Conservation (phyloP, 345 rosid genomes). For the Schrenkiella parvula region DNA sequence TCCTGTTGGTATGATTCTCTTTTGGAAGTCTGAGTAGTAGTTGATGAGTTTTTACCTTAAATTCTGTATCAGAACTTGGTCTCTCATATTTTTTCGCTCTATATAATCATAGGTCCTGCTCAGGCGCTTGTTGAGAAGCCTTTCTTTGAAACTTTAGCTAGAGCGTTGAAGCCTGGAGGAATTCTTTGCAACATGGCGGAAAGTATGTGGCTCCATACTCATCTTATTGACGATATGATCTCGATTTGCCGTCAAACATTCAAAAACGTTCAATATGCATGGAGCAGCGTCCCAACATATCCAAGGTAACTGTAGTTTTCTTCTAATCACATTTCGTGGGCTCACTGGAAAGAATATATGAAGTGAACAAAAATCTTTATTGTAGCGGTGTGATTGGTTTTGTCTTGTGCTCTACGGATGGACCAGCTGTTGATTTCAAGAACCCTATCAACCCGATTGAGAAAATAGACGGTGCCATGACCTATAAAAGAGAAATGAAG, state of each 20-base stretch:
- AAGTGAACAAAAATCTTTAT: not conserved
- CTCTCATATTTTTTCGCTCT: not conserved
- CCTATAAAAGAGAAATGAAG: conserved; percentile 62
- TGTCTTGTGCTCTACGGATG: conserved; percentile 73
- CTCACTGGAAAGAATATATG: not conserved
- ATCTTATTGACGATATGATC: conserved; percentile 84
- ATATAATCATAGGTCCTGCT: conserved; percentile 71
- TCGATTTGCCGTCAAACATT: conserved; percentile 67
- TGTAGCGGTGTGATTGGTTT: conserved; percentile 94
- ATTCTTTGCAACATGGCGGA: conserved; percentile 96
- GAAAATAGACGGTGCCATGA: conserved; percentile 63
- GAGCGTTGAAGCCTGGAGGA: conserved; percentile 88
- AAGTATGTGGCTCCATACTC: conserved; percentile 99
- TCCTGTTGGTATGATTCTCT: conserved; percentile 66
- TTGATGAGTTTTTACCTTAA: not conserved
- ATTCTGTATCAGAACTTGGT: not conserved
- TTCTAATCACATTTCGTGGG: not conserved
- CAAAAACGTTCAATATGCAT: conserved; percentile 86
- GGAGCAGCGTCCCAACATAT: conserved; percentile 96
- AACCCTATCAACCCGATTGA: conserved; percentile 89
- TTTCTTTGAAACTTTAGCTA: conserved; percentile 73
- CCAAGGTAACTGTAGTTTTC: conserved; percentile 58
- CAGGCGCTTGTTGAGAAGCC: conserved; percentile 94
- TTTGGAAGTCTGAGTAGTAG: not conserved
- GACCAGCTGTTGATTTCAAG: conserved; percentile 72